phyloP scores from a whole-genome alignment of 768 basidiomycete species.

The Pisolithus tinctorius region DNA sequence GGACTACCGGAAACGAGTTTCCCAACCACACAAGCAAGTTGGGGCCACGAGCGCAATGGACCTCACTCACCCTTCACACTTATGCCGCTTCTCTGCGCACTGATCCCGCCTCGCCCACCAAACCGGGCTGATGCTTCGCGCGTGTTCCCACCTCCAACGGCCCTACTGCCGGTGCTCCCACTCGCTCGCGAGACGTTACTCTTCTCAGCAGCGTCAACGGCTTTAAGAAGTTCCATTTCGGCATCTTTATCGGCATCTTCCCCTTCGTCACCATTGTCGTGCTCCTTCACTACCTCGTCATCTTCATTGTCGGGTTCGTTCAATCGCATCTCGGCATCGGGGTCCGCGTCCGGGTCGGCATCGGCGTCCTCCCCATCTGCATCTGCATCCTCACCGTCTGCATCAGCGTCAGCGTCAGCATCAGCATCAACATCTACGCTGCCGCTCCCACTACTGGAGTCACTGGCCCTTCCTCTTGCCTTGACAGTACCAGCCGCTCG shows the following conservation, averaged over 20 bases:
- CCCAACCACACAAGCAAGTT: not conserved
- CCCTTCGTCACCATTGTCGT: conserved; percentile 3
- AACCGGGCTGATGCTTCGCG: not conserved
- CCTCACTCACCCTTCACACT: not conserved
- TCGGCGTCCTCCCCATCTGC: conserved; percentile 31
- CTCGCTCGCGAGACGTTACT: conserved; percentile 26
- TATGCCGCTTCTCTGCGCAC: not conserved
- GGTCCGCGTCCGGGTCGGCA: not conserved
- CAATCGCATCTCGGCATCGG: not conserved
- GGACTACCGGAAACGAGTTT: not conserved
- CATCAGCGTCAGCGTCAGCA: conserved; percentile 24
- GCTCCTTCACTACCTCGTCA: conserved; percentile 4
- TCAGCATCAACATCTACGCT: conserved; percentile 30
- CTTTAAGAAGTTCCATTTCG: conserved; percentile 44
- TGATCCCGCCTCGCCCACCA: not conserved
- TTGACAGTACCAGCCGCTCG: not conserved
- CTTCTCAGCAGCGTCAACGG: conserved; percentile 44
- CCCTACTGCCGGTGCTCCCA: conserved; percentile 14
- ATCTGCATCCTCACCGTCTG: conserved; percentile 25
- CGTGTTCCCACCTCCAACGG: conserved; percentile 9
- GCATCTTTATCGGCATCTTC: conserved; percentile 30
- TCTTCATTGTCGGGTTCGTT: conserved; percentile 10
- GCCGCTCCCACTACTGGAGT: conserved; percentile 13
- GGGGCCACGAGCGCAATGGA: not conserved
- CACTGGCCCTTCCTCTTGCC: not conserved